Evolutionary conservation across 108 stramenopile genomes (phyloP), one percentile per base, ranked within the genome.

Genomic region (Cylindrotheca fusiformis): DNA sequence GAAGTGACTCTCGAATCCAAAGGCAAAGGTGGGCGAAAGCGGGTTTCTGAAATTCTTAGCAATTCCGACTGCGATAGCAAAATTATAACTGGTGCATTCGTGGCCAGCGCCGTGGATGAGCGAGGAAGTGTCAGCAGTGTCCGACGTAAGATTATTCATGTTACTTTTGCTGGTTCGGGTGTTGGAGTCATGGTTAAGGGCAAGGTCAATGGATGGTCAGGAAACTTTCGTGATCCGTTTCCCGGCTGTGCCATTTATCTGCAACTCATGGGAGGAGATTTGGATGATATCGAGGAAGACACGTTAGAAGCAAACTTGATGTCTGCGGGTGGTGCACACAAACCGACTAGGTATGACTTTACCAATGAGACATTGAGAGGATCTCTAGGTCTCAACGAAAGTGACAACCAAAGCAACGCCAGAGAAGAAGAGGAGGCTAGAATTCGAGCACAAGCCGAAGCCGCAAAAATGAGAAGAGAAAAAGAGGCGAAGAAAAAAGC

Each of bases 101-200:
- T 65, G 32, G 53, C 26, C 3, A 32, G 21, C 19, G 64, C 64
- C 32, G 30, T 65, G 17, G 64, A 65, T 45, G 51, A 65, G 26
- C 21, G 29, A 5, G 64, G 52, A 24, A 17, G 5, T 10, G 41
- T 52, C 18, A 44, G 22, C 5, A 36, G 32, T 32, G 44, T 55
- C 12, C 52, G 64, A 12, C 51, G 64, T 18, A 65, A 65, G 30
- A 36, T 44, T 12, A 22, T 65, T 32, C 64, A 65, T 45, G 64
- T 65, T 18, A 54, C 24, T 41, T 65, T 10, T 12, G 52, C 50
- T 12, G 64, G 64, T 8, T 14, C 10, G 17, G 20, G 18, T 21
- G 64, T 65, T 12, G 54, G 64, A 14, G 31, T 55, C 54, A 55
- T 65, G 64, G 17, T 41, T 4, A 52, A 32, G 53, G 64, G 64